Base-by-base conservation (phyloP, 2,329 filamentous ascomycete genomes). In the Epicoccum nigrum region DNA sequence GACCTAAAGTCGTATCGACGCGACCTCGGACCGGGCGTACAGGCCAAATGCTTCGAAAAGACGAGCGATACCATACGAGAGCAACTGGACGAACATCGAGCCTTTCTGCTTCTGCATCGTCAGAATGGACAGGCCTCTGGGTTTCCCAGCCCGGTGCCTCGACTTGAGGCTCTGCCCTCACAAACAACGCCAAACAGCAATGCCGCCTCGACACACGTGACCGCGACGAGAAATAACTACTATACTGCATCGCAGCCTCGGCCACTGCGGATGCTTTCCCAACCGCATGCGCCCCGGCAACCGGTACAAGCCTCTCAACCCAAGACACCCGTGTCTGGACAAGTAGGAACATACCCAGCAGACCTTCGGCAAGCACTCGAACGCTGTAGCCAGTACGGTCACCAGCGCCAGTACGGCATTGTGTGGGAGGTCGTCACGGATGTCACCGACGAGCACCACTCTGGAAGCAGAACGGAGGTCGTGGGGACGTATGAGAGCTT, bases 1-100 rank as follows among this genome's bases (percentile, higher is more conserved):
- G 60, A 63, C 49, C 38, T 63, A 28, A 56, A 34, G 31, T 57
- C 53, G 20, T 63, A 62, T 40, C 59, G 59, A 23, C 59, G 60
- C 43, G 54, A 60, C 27, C 59, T 63, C 37, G 60, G 60, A 15
- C 60, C 60, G 17, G 59, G 60, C 37, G 60, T 62, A 30, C 60
- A 62, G 44, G 59, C 59, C 25, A 51, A 53, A 30, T 52, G 56
- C 43, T 63, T 63, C 20, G 54, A 63, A 34, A 49, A 55, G 7
- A 58, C 56, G 25, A 60, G 56, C 53, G 58, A 63, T n/a, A 56
- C 55, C 25, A 51, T 62, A 34, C 48, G 58, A 28, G 55, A 53
- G 25, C 60, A 63, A 21, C 32, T 63, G n/a, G 60, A 63, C 33
- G 46, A 60, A 13, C 60, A 63, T 39, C 60, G 60, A 28, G 58